phyloP scores from a whole-genome alignment of 139 green algal species.

The Chlorella vulgaris region DNA sequence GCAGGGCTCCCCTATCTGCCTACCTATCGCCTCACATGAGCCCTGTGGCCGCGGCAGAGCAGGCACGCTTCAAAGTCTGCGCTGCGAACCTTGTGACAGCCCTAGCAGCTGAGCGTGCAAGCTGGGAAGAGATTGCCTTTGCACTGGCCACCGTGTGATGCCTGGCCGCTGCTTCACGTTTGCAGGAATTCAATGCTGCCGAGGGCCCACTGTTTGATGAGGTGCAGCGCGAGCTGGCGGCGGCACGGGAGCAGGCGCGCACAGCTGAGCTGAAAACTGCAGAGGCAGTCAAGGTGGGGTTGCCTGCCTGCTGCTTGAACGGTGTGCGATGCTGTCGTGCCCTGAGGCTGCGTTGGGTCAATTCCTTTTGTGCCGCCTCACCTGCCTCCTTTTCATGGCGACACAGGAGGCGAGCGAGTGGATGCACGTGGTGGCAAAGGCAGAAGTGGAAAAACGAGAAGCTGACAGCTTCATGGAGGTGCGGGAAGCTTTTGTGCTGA shows the following conservation, averaged over 20 bases:
- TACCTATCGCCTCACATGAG: constrained; percentile 11
- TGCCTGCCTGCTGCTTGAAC: not conserved
- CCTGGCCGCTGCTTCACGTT: not conserved
- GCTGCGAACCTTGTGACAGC: not conserved
- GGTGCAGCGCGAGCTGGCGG: constrained; percentile 1
- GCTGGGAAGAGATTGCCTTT: too few relatives aligned
- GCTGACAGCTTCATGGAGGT: constrained; percentile 4
- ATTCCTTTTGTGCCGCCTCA: too few relatives aligned
- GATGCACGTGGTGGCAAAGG: not conserved
- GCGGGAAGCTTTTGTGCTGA: too few relatives aligned
- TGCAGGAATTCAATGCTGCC: not conserved
- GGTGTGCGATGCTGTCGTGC: too few relatives aligned
- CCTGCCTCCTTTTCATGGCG: too few relatives aligned
- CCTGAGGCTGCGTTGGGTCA: too few relatives aligned
- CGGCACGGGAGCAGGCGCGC: not conserved
- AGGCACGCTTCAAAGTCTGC: not conserved
- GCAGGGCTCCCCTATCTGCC: not conserved
- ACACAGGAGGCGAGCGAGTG: constrained; percentile 18
- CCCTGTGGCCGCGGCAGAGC: not conserved
- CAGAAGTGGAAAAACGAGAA: constrained; percentile 4
- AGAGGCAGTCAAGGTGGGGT: constrained; percentile 13
- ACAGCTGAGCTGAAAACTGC: constrained; percentile 14
- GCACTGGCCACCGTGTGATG: too few relatives aligned
- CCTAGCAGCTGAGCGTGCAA: too few relatives aligned
- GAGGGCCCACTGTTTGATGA: constrained; percentile 16